These are phyloP conservation scores for Fusarium bulbicola DNA, from an alignment of 2,329 filamentous ascomycete genomes.

Conservation along the genomic window DNA sequence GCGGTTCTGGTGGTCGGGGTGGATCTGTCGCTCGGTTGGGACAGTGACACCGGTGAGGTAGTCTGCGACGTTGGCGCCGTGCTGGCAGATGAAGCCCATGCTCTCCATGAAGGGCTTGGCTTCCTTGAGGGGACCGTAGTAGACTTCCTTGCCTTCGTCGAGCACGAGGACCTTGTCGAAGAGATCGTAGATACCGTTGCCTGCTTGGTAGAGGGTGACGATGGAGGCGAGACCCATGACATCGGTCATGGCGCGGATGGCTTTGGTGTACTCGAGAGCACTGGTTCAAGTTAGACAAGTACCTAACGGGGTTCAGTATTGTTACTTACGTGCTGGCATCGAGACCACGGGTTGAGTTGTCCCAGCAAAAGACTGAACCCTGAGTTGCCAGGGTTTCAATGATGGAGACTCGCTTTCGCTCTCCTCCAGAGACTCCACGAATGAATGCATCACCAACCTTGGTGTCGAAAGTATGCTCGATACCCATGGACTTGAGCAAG, in stretches of 20 bases:
- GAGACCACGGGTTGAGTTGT: constrained; percentile 72
- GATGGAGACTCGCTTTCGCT: constrained; percentile 75
- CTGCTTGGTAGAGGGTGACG: constrained; percentile 75
- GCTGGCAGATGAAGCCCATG: constrained; percentile 69
- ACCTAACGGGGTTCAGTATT: rapidly evolving
- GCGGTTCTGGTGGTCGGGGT: constrained; percentile 46
- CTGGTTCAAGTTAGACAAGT: constrained; percentile 33
- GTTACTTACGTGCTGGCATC: constrained; percentile 66
- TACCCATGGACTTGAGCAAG: constrained; percentile 65
- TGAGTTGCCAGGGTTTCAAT: constrained; percentile 69
- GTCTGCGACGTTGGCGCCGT: constrained; percentile 71
- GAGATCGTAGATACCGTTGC: constrained; percentile 73
- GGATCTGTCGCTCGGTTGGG: constrained; percentile 73
- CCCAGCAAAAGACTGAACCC: constrained; percentile 71
- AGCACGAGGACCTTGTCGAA: constrained; percentile 77
- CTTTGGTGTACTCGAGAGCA: constrained; percentile 68
- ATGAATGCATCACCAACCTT: constrained; percentile 74
- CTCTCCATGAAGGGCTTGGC: constrained; percentile 72
- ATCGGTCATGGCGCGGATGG: constrained; percentile 71
- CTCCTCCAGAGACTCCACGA: constrained; percentile 73
- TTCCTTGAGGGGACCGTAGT: constrained; percentile 67
- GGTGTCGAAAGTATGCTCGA: constrained; percentile 68
- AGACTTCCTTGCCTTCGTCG: constrained; percentile 72
- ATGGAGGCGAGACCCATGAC: constrained; percentile 67
- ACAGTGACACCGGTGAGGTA: constrained; percentile 73